Percentiles rank a stretch among this genome's conserved stretches.
These are phyloP conservation scores for Fusarium sp. DNA, from an alignment of 2,329 filamentous ascomycete genomes.

Conservation along the genomic window DNA sequence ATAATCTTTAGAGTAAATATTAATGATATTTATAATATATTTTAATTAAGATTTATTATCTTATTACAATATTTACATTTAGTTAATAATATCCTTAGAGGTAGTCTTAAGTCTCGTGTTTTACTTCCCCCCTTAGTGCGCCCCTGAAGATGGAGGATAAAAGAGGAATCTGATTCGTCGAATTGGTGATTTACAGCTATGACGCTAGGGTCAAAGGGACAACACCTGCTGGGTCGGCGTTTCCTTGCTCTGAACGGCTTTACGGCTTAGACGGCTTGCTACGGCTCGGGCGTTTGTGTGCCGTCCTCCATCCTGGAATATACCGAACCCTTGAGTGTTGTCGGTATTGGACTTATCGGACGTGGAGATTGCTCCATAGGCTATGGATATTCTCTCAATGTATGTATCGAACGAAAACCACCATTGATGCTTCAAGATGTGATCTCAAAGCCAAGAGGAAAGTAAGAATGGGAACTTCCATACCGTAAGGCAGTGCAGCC, in stretches of 20 bases:
- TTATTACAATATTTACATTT: too few relatives aligned
- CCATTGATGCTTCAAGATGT: background rate
- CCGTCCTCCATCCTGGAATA: background rate
- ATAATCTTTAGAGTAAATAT: too few relatives aligned
- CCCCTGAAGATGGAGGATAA: slow-evolving; percentile 11
- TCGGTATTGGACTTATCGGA: background rate
- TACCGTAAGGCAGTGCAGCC: background rate
- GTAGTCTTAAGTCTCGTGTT: too few relatives aligned
- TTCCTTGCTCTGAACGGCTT: slow-evolving; percentile 16
- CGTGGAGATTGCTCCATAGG: background rate
- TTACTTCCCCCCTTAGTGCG: too few relatives aligned
- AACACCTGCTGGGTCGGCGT: slow-evolving; percentile 13
- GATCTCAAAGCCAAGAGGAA: background rate
- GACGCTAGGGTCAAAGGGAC: slow-evolving; percentile 40
- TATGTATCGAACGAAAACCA: background rate
- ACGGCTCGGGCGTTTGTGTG: slow-evolving; percentile 22
- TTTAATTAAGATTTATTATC: too few relatives aligned
- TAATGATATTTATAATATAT: too few relatives aligned
- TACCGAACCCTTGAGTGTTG: slow-evolving; percentile 2
- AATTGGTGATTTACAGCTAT: slow-evolving; percentile 2
- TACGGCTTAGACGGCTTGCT: slow-evolving; percentile 39
- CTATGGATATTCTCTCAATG: background rate
- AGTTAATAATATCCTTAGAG: too few relatives aligned
- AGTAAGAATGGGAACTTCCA: background rate
- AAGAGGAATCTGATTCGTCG: slow-evolving; percentile 26